Evolutionary conservation across 306 rosid genomes (phyloP).

Genomic region (Cucumis cinereus): DNA sequence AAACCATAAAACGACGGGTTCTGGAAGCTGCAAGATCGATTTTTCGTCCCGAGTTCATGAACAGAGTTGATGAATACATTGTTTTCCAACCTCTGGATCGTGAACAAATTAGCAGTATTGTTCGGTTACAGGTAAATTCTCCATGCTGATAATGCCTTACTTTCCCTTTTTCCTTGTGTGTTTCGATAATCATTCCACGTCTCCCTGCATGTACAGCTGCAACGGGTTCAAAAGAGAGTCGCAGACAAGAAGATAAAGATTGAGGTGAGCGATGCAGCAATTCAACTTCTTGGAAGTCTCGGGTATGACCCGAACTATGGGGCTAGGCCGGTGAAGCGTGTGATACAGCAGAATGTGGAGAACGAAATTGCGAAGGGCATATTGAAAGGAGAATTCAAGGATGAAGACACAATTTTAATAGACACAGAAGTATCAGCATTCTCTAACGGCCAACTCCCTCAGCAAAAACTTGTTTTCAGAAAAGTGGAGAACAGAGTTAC

Average conservation of each 20-base stretch:
- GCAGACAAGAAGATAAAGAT: conserved; percentile 80
- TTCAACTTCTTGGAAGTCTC: conserved; percentile 76
- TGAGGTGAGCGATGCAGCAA: conserved; percentile 61
- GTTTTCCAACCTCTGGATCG: conserved; percentile 94
- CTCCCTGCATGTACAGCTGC: conserved; percentile 33
- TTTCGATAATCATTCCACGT: not conserved
- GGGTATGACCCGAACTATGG: conserved; percentile 95
- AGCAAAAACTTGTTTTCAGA: conserved; percentile 55
- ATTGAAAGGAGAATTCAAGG: conserved; percentile 85
- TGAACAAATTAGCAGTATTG: conserved; percentile 66
- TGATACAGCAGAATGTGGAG: conserved; percentile 83
- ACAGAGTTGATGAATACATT: conserved; percentile 87
- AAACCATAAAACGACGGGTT: conserved; percentile 73
- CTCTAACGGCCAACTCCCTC: conserved; percentile 76
- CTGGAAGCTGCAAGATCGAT: conserved; percentile 92
- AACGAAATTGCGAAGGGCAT: conserved; percentile 92
- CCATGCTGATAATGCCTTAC: not conserved
- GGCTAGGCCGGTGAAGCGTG: conserved; percentile 96
- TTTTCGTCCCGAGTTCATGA: conserved; percentile 95
- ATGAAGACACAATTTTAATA: conserved; percentile 50
- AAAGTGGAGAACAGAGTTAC: conserved; percentile 27
- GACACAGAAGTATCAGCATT: conserved; percentile 82
- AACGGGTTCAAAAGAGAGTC: conserved; percentile 77
- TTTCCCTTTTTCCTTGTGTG: not conserved
- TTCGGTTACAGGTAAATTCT: conserved; percentile 68